These are phyloP conservation scores for Hysterangium stoloniferum DNA, from an alignment of 768 basidiomycete genomes.

Conservation along the genomic window DNA sequence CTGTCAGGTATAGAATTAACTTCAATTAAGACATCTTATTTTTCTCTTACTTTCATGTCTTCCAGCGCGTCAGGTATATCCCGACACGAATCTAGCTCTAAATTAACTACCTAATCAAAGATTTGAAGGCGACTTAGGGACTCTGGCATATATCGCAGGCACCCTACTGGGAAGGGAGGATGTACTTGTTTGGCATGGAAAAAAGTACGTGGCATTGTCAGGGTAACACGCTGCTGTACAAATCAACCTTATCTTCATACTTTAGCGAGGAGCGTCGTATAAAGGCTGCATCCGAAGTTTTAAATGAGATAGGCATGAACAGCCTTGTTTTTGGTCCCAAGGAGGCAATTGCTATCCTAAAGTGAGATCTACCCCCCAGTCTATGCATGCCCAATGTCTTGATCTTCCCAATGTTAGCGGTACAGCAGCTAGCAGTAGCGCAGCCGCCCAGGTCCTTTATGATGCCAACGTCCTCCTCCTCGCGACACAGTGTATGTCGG, in stretches of 20 bases:
- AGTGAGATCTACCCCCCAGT: no score
- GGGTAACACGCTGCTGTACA: background rate
- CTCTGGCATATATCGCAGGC: conserved; percentile 22
- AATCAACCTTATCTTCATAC: background rate
- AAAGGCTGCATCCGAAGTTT: conserved; percentile 15
- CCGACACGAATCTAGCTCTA: no score
- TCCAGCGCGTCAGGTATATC: conserved; percentile 21
- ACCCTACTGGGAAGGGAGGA: conserved; percentile 19
- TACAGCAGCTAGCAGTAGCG: conserved; percentile 13
- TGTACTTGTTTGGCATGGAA: conserved; percentile 15
- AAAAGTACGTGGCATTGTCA: conserved; percentile 13
- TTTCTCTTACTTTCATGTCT: no score
- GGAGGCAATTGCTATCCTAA: conserved; percentile 22
- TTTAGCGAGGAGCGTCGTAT: conserved; percentile 1
- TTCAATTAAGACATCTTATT: no score
- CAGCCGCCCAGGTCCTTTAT: conserved; percentile 19
- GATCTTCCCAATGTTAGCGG: no score
- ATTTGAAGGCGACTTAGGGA: conserved; percentile 22
- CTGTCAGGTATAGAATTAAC: no score
- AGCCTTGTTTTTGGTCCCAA: conserved; percentile 18
- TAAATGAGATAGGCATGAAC: conserved; percentile 16
- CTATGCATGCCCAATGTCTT: no score
- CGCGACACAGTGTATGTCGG: conserved; percentile 15
- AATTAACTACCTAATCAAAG: no score
- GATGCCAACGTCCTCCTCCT: no score